Base-by-base conservation (phyloP, 176 grass and related monocot species). In the Ananas comosus region DNA sequence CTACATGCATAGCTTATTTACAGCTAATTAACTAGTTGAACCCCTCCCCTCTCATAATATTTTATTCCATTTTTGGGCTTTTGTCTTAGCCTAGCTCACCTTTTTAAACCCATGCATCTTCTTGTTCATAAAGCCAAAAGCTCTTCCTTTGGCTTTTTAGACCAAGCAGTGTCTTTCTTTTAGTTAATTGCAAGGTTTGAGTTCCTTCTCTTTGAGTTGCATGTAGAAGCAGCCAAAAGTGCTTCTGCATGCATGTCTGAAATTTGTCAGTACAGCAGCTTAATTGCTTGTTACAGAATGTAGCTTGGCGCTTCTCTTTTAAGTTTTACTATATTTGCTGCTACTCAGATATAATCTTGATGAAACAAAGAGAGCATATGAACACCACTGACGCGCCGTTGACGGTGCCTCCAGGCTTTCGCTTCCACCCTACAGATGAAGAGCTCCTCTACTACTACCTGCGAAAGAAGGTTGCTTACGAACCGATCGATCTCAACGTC, bases 381-480 rank as follows among this genome's bases (percentile, higher is more conserved):
- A 12, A 50, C 14, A 29, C 28, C 33, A 61, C 19, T 18, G 29
- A 51, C 33, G 47, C 42, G 75, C 75, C 67, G 53, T 51, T 63
- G 53, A 50, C 47, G 12, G 87, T 96, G 48, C 81, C 87, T 2
- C 91, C 91, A 0, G 91, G 91, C 13, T 96, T 96, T 69, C 70
- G 91, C 16, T 96, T 96, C 83, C 91, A 90, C 73, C 91, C 91
- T 6, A 96, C 91, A 0, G 91, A 96, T 25, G 91, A 96, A 80
- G 91, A 96, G 73, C 82, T 96, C 56, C 81, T 96, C 42, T 85
- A 80, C 70, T 87, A 96, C 76, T 96, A 96, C 76, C 76, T 96
- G 57, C 87, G 84, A 68, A 96, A 87, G 76, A 96, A 96, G 71
- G 73, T 96, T 0, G 76, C 84, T 11, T 87, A 82, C 33, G 91